Percentiles rank a stretch among this genome's conserved stretches.
Evolutionary conservation across 164 flowering plant genomes (phyloP).

Genomic region (Pachysandra terminalis): DNA sequence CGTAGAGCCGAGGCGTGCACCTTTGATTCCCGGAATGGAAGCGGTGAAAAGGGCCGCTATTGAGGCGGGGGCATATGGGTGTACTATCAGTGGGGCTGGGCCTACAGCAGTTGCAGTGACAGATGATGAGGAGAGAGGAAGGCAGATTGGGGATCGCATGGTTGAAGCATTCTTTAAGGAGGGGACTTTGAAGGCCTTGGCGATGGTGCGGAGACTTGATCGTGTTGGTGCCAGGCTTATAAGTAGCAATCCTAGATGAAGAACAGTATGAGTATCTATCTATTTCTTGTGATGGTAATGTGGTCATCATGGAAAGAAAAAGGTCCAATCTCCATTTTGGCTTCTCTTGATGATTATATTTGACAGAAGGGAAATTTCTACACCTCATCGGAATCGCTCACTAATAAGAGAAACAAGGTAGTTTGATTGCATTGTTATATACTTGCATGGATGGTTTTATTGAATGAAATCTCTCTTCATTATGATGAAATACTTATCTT

Average conservation of each 20-base stretch:
- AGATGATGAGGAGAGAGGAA: conserved; percentile 43
- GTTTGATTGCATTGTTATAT: too few species aligned
- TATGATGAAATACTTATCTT: too few species aligned
- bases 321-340: too few species aligned
- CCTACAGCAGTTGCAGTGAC: conserved; percentile 65
- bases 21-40: conserved; percentile 72
- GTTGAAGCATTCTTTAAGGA: conserved; percentile 49
- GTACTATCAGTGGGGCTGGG: conserved; percentile 73
- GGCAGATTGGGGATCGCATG: conserved; percentile 51
- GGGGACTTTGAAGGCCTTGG: conserved; percentile 47
- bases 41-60: conserved; percentile 58
- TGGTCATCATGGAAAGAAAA: too few species aligned
- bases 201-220: conserved; percentile 45
- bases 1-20: conserved; percentile 66
- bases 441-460: too few species aligned
- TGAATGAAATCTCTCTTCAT: too few species aligned
- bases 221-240: conserved; percentile 64
- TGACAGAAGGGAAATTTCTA: too few species aligned
- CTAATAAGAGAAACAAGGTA: too few species aligned
- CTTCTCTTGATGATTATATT: too few species aligned
- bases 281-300: background rate
- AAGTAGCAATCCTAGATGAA: conserved; percentile 32
- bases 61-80: conserved; percentile 65
- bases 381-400: too few species aligned
- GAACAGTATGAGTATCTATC: background rate